Evolutionary conservation across 2,329 filamentous ascomycete genomes (phyloP), one percentile per base, ranked within the genome.

Genomic region (Macrophomina pseudophaseolina): DNA sequence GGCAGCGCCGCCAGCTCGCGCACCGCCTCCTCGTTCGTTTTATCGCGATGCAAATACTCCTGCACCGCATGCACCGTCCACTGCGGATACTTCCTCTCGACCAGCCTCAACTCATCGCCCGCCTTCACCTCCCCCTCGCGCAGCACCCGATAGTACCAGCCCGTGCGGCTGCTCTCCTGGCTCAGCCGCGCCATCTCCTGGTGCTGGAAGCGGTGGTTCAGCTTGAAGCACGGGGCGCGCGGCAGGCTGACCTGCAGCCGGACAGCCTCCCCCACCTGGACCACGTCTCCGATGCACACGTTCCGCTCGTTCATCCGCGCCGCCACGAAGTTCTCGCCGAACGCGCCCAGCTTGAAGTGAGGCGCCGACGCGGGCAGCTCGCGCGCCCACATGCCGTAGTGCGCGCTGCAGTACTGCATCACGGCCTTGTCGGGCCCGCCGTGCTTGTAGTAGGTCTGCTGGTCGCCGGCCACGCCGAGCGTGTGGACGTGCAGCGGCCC

Each of bases 111-210:
- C 70, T 81, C 78, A 70, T 90, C 87, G 7, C 88, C 88, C 0
- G 82, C 81, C 18, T 80, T 74, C 49, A 91, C 82, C 0, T 72
- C 77, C 0, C 89, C 88, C 38, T 85, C 81, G 2, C 79, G 78
- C 16, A 90, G 72, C 1, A 91, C 85, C 2, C 88, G 84, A 70
- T 90, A 90, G 72, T 90, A 86, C 88, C 88, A 91, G 0, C 88
- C 88, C 0, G 87, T 90, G 1, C 88, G 83, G 66, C 85, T 85
- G 1, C 79, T 79, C 68, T 83, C 81, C 76, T 86, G 88, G 0
- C 86, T 85, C 23, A 82, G 79, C 0, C 84, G 84, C 4, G 88
- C 86, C 75, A 90, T 89, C 68, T 88, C 85, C 71, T 86, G 9
- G 89, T 78, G 1, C 40, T 84, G 81, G 74, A 91, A 91, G 1